Conservation (phyloP, 1,139 yeast species). For the Yamadazyma sp. region DNA sequence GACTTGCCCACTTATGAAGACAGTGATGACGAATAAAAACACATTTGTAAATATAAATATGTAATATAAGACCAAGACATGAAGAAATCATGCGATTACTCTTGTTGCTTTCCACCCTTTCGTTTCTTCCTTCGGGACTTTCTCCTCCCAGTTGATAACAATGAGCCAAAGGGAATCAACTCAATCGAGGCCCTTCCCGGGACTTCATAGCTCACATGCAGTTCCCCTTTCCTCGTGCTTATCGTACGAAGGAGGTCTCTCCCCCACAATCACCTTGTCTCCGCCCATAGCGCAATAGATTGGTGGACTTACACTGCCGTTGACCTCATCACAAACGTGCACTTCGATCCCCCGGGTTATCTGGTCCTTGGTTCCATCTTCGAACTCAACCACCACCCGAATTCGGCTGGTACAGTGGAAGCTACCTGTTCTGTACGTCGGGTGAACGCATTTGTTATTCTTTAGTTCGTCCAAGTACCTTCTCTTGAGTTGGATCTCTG, state of each 20-base stretch:
- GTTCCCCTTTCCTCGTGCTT: no score
- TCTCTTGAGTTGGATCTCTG: neutral
- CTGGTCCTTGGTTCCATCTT: neutral
- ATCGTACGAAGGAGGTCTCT: no score
- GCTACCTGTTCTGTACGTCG: neutral
- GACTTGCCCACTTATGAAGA: conserved; percentile 46
- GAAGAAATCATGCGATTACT: no score
- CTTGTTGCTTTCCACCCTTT: no score
- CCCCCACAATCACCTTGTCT: neutral
- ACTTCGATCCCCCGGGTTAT: conserved; percentile 3
- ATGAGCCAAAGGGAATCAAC: no score
- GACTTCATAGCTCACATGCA: no score
- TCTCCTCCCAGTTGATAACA: no score
- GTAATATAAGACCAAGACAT: no score
- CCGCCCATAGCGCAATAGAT: neutral
- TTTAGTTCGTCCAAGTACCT: neutral
- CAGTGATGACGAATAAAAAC: conserved; percentile 33
- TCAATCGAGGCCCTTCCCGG: no score
- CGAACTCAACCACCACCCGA: conserved; percentile 1
- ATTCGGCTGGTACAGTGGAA: conserved; percentile 4
- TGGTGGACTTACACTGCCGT: conserved; percentile 5
- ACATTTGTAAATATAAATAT: conserved; percentile 1
- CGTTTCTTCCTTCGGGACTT: no score
- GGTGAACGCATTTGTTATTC: conserved; percentile 1
- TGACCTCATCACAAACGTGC: conserved; percentile 1